Base-by-base conservation (phyloP, 139 green algal species). In the Haematococcus lacustris region DNA sequence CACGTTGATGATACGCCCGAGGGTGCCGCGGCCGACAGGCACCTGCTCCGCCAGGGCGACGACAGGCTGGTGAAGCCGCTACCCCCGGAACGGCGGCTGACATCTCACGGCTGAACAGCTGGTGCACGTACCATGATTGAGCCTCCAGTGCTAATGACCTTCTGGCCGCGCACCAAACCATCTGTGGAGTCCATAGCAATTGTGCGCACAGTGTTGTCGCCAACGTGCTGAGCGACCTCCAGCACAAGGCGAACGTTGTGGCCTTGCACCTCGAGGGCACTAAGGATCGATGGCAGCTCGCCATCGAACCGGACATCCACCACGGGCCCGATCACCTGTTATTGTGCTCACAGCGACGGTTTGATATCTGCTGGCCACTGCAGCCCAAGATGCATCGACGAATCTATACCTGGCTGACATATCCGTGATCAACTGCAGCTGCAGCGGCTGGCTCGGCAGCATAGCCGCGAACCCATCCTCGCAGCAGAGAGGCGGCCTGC, bases 171-270 rank as follows among this genome's bases (percentile, higher is more conserved):
- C 43, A 91, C 85, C 3, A 99, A 85, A 39, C 96, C 96, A 75
- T 99, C 96, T 37, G 96, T 99, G 50, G 83, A 88, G 66, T 99
- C 96, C 96, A 99, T 99, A 70, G 96, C 94, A 88, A 99, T 99
- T 80, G 85, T 94, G 57, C 96, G 87, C 25, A 97, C 91, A 34
- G 91, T 97, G 84, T 98, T 97, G 78, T 98, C 94, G 50, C 96
- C 96, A 71, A 97, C 78, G 82, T 99, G 96, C 87, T 98, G 91
- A 1, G 96, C 89, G 1, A 99, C 96, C 85, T 99, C 96, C 39
- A 99, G 82, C 35, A 99, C 96, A 33, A 99, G 83, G 39, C 96
- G 88, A 33, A 97, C 83, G 53, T 90, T 82, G 79, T 93, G 86
- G 41, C 82, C 84, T 63, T 92, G 65, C 32, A 98, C 93, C 83